Percentiles rank a stretch among this genome's conserved stretches.
These are phyloP conservation scores for Brassica juncea DNA, from an alignment of 345 rosid genomes.

Conservation along the genomic window DNA sequence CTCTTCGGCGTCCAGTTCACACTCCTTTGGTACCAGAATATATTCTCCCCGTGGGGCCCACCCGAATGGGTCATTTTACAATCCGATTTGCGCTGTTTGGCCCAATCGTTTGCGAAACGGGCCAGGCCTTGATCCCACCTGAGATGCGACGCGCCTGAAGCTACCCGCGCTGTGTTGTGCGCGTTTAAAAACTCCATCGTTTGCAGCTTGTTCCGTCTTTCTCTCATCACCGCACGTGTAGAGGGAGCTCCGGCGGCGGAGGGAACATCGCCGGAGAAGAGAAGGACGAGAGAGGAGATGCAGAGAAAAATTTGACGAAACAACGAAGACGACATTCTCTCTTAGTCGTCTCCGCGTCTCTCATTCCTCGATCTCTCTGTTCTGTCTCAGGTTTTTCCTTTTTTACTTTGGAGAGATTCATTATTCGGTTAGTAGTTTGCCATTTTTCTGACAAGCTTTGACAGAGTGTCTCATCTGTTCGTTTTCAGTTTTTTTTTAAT, in stretches of 20 bases:
- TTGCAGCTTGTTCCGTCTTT: neutral
- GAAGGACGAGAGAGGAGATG: slow-evolving; percentile 26
- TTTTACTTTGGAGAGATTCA: neutral
- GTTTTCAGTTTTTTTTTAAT: slow-evolving; percentile 17
- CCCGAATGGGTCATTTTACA: slow-evolving; percentile 53
- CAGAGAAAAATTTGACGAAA: neutral
- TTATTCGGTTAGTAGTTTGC: slow-evolving; percentile 30
- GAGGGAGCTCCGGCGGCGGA: neutral
- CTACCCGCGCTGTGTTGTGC: slow-evolving; percentile 41
- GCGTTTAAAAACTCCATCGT: slow-evolving; percentile 40
- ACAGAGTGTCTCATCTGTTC: slow-evolving; percentile 30
- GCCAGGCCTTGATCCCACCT: slow-evolving; percentile 47
- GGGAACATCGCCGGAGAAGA: neutral
- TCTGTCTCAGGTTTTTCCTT: neutral
- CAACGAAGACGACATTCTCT: slow-evolving; percentile 33
- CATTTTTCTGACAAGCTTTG: slow-evolving; percentile 22
- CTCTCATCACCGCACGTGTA: slow-evolving; percentile 8
- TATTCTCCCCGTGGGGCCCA: slow-evolving; percentile 51
- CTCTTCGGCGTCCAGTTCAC: slow-evolving; percentile 42
- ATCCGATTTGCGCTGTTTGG: slow-evolving; percentile 30
- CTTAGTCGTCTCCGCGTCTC: slow-evolving; percentile 33
- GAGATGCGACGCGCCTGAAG: slow-evolving; percentile 34
- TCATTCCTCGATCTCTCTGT: slow-evolving; percentile 10
- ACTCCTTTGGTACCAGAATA: slow-evolving; percentile 45
- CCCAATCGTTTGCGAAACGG: slow-evolving; percentile 30